These are phyloP conservation scores for Plantago ovata DNA, from an alignment of 257 asterid genomes.

Conservation along the genomic window DNA sequence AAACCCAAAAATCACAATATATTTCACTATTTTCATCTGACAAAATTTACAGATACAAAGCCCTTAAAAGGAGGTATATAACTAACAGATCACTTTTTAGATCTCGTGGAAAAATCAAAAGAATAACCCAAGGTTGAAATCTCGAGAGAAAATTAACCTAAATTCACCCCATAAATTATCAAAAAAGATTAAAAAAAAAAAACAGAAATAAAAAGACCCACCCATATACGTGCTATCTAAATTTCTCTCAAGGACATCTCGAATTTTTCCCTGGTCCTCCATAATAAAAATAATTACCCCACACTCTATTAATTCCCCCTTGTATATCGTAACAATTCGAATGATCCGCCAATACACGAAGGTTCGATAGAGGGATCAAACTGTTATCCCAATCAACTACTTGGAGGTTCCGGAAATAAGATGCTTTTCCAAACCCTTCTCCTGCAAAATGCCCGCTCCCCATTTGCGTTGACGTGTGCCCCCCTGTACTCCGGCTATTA, in stretches of 20 bases:
- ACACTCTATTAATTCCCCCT: conserved; percentile 44
- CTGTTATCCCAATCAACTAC: conserved; percentile 51
- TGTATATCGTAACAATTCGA: conserved; percentile 46
- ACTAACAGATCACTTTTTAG: conserved; percentile 34
- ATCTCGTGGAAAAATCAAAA: conserved; percentile 31
- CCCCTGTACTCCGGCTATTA: conserved; percentile 31
- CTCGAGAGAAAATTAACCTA: conserved; percentile 24
- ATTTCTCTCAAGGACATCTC: conserved; percentile 32
- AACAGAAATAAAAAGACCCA: no score
- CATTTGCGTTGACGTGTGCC: conserved; percentile 51
- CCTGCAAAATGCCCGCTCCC: conserved; percentile 65
- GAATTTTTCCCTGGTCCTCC: conserved; percentile 63
- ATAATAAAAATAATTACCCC: conserved; percentile 56
- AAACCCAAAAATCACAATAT: conserved; percentile 26
- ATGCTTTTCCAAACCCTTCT: conserved; percentile 56
- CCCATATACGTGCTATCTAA: not conserved
- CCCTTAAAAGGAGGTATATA: conserved; percentile 29
- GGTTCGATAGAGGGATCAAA: conserved; percentile 44
- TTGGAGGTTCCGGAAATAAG: conserved; percentile 50
- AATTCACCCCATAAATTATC: conserved; percentile 18
- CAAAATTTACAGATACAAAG: conserved; percentile 46
- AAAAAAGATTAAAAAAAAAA: not conserved
- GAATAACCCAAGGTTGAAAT: conserved; percentile 34
- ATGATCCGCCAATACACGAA: conserved; percentile 47
- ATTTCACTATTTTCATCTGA: conserved; percentile 45